These are phyloP conservation scores for Amaranthus tricolor DNA, from an alignment of 179 eudicot species.

Conservation along the genomic window DNA sequence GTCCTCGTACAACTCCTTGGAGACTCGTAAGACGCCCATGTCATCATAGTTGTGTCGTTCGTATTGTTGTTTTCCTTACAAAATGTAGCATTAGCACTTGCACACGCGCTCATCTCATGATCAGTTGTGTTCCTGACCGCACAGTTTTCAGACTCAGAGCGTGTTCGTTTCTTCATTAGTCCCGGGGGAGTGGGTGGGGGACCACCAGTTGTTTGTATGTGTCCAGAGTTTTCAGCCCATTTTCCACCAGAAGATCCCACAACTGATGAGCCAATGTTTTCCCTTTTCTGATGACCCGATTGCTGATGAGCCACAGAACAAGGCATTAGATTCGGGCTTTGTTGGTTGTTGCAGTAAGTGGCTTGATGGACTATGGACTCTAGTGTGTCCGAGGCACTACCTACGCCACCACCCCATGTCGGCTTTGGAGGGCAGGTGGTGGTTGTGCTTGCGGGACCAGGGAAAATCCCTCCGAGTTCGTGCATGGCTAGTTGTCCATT, in stretches of 20 bases:
- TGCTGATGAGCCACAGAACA: conserved; percentile 14
- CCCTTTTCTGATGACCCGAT: conserved; percentile 24
- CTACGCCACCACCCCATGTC: conserved; percentile 38
- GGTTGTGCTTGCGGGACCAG: conserved; percentile 19
- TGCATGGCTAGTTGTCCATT: conserved; percentile 80
- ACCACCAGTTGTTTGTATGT: conserved; percentile 3
- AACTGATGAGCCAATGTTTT: conserved; percentile 33
- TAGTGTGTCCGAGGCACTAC: conserved; percentile 51
- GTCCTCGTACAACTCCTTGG: conserved; percentile 47
- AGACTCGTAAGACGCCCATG: conserved; percentile 65
- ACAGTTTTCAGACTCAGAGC: conserved; percentile 37
- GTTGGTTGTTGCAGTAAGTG: conserved; percentile 35
- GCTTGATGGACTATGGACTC: conserved; percentile 85
- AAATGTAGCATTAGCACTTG: conserved; percentile 51
- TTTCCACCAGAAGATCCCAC: conserved; percentile 45
- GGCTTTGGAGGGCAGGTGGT: conserved; percentile 30
- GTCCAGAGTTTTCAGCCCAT: conserved; percentile 32
- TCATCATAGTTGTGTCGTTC: conserved; percentile 46
- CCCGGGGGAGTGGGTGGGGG: conserved; percentile 29
- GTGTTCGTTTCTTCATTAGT: conserved; percentile 40
- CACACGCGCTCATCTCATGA: conserved; percentile 53
- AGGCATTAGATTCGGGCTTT: conserved; percentile 20
- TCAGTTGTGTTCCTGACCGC: conserved; percentile 20
- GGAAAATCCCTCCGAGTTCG: conserved; percentile 48
- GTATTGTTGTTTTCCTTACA: conserved; percentile 29